phyloP scores from a whole-genome alignment of 2,329 filamentous ascomycete species.

The Byssoonygena ceratinophila region DNA sequence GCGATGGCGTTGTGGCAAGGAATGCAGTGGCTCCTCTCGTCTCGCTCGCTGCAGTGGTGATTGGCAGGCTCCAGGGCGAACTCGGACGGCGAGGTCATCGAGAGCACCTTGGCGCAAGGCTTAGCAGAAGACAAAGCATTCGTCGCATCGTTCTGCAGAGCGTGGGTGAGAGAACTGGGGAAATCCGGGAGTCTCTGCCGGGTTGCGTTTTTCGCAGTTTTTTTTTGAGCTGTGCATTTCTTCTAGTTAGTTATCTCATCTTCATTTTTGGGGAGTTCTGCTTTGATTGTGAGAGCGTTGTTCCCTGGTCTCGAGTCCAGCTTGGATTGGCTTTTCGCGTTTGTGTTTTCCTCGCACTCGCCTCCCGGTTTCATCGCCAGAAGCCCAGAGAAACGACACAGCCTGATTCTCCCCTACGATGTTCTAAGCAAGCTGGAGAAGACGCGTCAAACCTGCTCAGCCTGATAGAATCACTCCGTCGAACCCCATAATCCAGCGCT shows the following conservation, averaged over 20 bases:
- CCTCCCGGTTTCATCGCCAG: neutral
- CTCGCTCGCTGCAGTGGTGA: slow-evolving; percentile 1
- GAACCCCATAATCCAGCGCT: neutral
- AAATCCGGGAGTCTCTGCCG: neutral
- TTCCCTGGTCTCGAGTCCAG: too few relatives aligned
- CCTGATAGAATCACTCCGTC: neutral
- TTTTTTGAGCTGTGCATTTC: too few relatives aligned
- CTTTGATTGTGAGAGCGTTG: too few relatives aligned
- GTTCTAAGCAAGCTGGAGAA: neutral
- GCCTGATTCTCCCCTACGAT: neutral
- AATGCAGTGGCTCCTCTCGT: neutral
- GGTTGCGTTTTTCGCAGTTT: too few relatives aligned
- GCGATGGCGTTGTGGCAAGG: neutral
- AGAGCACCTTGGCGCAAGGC: neutral
- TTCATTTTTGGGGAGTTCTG: too few relatives aligned
- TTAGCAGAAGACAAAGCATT: neutral
- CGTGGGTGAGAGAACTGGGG: neutral
- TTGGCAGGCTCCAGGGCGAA: neutral
- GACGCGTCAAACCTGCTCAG: slow-evolving; percentile 2
- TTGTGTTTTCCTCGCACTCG: too few relatives aligned
- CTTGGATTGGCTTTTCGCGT: too few relatives aligned
- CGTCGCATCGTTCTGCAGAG: too few relatives aligned
- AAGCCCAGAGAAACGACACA: neutral
- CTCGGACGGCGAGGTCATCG: neutral
- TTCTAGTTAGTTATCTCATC: neutral